Base-by-base conservation (phyloP, 2,329 filamentous ascomycete genomes). In the Xylariaceae sp. region DNA sequence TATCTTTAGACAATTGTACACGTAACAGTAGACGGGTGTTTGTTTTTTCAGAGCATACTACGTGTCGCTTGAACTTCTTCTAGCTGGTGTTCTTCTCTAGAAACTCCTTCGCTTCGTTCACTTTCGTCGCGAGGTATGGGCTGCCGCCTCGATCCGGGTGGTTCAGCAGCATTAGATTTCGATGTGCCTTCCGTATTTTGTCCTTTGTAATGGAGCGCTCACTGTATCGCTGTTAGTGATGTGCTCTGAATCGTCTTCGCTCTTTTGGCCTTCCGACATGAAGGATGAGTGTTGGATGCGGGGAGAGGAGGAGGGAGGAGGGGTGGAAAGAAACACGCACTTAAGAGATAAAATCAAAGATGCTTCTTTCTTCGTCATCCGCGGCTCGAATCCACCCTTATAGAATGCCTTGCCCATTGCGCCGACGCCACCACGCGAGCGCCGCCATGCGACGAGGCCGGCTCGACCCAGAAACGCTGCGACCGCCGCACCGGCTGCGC, bases 41-140 rank as follows among this genome's bases (percentile, higher is more conserved):
- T 2, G 16, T 29, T 37, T 18, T 24, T 40, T 18, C 7, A 29
- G 30, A n/a, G n/a, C n/a, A n/a, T n/a, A n/a, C n/a, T n/a, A n/a
- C n/a, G n/a, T n/a, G n/a, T n/a, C n/a, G n/a, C n/a, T n/a, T n/a
- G n/a, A n/a, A n/a, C n/a, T 23, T 24, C 11, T 9, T 15, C 44
- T 61, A 66, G 29, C 45, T 59, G 11, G 57, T 54, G 47, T 77
- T 79, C 75, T 96, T 97, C 72, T 99, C 94, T 63, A 99, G 72
- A 59, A 97, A 84, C 72, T 97, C 93, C 75, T 99, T 99, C 32
- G 94, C 94, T 74, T 99, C 94, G 76, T 99, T 99, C 71, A 99
- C 89, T 75, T 99, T 99, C 48, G 92, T 97, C 11, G 94, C 94
- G 37, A 99, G 78, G 71, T 97, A 99, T 6, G 94, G 94, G 70